These are phyloP conservation scores for Euryodendron excelsum DNA, from an alignment of 148 eudicot species.

Conservation along the genomic window DNA sequence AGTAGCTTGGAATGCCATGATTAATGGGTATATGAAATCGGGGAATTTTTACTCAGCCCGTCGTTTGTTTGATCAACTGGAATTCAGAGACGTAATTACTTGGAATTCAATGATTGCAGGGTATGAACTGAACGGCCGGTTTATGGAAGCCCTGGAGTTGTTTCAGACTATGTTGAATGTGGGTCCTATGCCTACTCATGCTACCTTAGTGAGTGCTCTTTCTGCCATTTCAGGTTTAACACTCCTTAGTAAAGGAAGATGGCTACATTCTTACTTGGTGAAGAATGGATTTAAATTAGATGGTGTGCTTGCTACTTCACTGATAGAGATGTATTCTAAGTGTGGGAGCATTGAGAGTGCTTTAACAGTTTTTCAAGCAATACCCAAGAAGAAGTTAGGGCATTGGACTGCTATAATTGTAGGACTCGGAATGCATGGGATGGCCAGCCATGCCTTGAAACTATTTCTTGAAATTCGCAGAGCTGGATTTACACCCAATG, in stretches of 20 bases:
- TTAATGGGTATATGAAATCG: conserved; percentile 35
- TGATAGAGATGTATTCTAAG: conserved; percentile 29
- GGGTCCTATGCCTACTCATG: conserved; percentile 10
- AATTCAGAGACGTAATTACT: conserved; percentile 23
- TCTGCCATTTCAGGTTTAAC: conserved; percentile 25
- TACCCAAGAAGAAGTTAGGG: conserved; percentile 23
- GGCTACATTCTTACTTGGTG: conserved; percentile 22
- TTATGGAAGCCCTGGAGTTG: conserved; percentile 22
- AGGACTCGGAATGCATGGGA: conserved; percentile 26
- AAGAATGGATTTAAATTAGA: conserved; percentile 17
- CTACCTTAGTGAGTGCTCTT: conserved; percentile 18
- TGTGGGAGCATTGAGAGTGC: conserved; percentile 28
- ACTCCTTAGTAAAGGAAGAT: conserved; percentile 17
- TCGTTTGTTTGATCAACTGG: conserved; percentile 27
- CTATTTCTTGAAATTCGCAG: conserved; percentile 22
- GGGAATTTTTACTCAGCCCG: conserved; percentile 21
- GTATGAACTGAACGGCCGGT: conserved; percentile 21
- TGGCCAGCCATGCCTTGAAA: conserved; percentile 19
- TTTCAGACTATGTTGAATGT: conserved; percentile 15
- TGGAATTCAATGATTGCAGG: conserved; percentile 38
- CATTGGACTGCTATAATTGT: conserved; percentile 27
- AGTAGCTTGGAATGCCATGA: conserved; percentile 34
- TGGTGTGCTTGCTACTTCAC: conserved; percentile 23
- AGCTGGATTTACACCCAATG: conserved; percentile 15
- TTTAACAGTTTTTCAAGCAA: conserved; percentile 11